phyloP scores from a whole-genome alignment of 129 eudicot species.

The Artemisia tridentata region DNA sequence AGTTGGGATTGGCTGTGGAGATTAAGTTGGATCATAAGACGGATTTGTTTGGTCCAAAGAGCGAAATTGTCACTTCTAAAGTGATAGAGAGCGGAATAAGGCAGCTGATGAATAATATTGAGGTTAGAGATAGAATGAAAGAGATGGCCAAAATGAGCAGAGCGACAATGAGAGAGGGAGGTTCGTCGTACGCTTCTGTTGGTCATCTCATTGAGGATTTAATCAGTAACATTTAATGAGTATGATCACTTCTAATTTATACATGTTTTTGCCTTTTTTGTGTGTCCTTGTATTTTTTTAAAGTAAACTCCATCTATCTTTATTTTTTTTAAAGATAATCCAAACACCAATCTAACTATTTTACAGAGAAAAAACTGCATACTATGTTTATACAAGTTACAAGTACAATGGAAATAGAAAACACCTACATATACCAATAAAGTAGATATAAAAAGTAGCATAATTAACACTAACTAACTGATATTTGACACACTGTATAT shows the following conservation, averaged over 20 bases:
- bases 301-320: too few species aligned
- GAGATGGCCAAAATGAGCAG: constrained; percentile 33
- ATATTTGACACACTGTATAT: too few species aligned
- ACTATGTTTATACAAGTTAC: too few species aligned
- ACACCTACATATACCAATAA: too few species aligned
- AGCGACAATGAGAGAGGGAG: constrained; percentile 34
- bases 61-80: constrained; percentile 25
- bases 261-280: too few species aligned
- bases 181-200: constrained; percentile 35
- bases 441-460: too few species aligned
- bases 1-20: constrained; percentile 46
- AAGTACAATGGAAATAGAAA: too few species aligned
- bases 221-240: neutral
- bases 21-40: constrained; percentile 33
- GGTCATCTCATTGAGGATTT: constrained; percentile 11
- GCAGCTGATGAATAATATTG: constrained; percentile 24
- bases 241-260: neutral
- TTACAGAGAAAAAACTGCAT: too few species aligned
- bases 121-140: constrained; percentile 13
- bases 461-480: too few species aligned
- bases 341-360: too few species aligned
- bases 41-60: constrained; percentile 26
- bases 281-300: neutral
- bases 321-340: too few species aligned
- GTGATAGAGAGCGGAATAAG: constrained; percentile 36